Conservation (phyloP, 1,284 basidiomycete species). For the Microbotryum silenes-acaulis region DNA sequence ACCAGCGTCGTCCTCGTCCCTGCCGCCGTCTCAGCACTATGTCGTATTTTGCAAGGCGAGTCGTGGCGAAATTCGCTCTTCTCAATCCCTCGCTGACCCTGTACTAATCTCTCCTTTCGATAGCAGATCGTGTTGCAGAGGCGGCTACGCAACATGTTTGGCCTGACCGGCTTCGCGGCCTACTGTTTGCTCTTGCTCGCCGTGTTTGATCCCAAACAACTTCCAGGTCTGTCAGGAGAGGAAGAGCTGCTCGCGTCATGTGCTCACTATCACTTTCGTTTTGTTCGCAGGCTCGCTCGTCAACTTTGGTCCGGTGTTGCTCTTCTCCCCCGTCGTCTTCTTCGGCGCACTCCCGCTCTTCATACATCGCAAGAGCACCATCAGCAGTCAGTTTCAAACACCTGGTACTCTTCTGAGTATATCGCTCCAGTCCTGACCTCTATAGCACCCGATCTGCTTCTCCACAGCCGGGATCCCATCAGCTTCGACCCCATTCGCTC, state of each 20-base stretch:
- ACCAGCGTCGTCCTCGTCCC: background rate
- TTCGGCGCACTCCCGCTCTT: conserved; percentile 28
- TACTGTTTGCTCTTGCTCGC: conserved; percentile 4
- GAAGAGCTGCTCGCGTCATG: too few species aligned
- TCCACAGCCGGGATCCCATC: conserved; percentile 17
- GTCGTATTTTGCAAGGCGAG: conserved; percentile 18
- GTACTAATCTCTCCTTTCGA: background rate
- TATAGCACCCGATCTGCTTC: background rate
- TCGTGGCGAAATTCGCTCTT: background rate
- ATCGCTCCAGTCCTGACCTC: background rate
- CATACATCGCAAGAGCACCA: conserved; percentile 28
- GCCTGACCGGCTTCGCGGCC: conserved; percentile 7
- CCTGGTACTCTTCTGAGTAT: too few species aligned
- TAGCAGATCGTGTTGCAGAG: conserved; percentile 23
- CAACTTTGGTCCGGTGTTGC: conserved; percentile 18
- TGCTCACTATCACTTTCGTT: background rate
- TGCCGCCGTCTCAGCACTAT: conserved; percentile 9
- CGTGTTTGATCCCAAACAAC: conserved; percentile 15
- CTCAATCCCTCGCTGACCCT: background rate
- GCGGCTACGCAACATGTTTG: conserved; percentile 19
- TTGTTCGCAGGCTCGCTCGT: conserved; percentile 9
- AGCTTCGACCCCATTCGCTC: conserved; percentile 15
- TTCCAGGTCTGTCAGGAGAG: conserved; percentile 9
- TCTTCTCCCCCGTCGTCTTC: conserved; percentile 24
- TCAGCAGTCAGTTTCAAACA: conserved; percentile 22